Base-by-base conservation (phyloP, 306 rosid genomes). In the Erythrophleum fordii region DNA sequence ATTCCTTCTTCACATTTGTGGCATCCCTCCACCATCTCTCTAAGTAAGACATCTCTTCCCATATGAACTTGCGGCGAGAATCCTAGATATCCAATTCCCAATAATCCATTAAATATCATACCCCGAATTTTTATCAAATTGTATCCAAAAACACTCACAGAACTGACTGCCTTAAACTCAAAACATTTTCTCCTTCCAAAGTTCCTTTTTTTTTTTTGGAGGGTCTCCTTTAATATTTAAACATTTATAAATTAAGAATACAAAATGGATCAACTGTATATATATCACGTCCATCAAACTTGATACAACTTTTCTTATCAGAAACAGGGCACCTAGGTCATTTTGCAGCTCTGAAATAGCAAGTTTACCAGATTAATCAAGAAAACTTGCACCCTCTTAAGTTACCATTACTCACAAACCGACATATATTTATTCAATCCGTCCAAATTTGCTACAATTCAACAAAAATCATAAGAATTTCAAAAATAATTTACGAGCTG, bases 11-110 rank as follows among this genome's bases (percentile, higher is more conserved):
- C n/a, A 10, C 83, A 13, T 87, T 90, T 7, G 99, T 34, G 67
- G 99, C 70, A 79, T 95, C 98, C 83, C 93, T 93, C 99, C 99
- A 95, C 99, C 99, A 95, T 83, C 93, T 88, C 89, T 95, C 97
- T 87, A 95, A 83, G 87, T 95, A 95, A 61, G 99, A 95, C 98
- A 95, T 95, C 87, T 95, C 99, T 88, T 95, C 99, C 99, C 99
- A 95, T 86, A 95, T 93, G 85, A 95, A 95, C 87, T 90, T 95
- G 76, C 99, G 92, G 78, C 94, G 90, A 77, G 79, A 1, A 49
- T 95, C 99, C 99, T 95, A 83, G 81, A 87, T 25, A 81, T 65
- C 18, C 81, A 75, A 77, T 22, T 75, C 81, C 78, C 23, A 78
- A 8, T 45, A 39, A 69, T 41, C 76, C 26, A 53, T 56, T 42